Percentiles rank a stretch among this genome's conserved stretches.
phyloP scores from a whole-genome alignment of 208 protist species.

The Trypanosoma lewisi region DNA sequence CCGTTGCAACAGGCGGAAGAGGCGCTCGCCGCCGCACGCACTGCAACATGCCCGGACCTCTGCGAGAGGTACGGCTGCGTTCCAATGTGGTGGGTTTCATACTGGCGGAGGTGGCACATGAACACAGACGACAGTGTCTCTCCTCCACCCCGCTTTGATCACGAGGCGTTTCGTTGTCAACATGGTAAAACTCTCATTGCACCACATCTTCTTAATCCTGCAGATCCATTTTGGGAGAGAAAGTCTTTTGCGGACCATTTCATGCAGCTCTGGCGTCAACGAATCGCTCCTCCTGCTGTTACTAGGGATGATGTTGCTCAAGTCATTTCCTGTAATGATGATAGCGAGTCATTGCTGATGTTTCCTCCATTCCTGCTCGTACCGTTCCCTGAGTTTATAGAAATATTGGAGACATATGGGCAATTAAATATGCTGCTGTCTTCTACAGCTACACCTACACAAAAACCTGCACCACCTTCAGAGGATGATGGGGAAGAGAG shows the following conservation, averaged over 20 bases:
- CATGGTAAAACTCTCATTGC: constrained; percentile 54
- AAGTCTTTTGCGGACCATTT: constrained; percentile 2
- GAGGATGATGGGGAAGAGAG: constrained; percentile 1
- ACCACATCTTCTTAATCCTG: constrained; percentile 64
- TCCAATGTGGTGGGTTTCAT: constrained; percentile 77
- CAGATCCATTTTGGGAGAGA: constrained; percentile 63
- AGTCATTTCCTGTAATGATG: background rate
- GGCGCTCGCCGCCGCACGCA: constrained; percentile 19
- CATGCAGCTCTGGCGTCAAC: background rate
- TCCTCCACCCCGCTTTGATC: constrained; percentile 33
- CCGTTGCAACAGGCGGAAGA: constrained; percentile 37
- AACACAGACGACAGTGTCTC: background rate
- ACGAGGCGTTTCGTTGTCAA: constrained; percentile 43
- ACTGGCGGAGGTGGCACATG: constrained; percentile 56
- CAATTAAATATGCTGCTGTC: constrained; percentile 31
- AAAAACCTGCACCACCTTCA: too few species aligned
- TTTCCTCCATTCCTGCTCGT: constrained; percentile 70
- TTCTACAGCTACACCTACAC: background rate
- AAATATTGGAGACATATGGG: constrained; percentile 47
- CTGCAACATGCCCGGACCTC: constrained; percentile 19
- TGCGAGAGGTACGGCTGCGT: constrained; percentile 58
- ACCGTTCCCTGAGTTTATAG: constrained; percentile 67
- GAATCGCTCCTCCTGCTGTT: constrained; percentile 7
- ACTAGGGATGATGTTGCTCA: background rate
- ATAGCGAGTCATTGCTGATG: constrained; percentile 19